Percentiles rank a stretch among this genome's conserved stretches.
These are phyloP conservation scores for Lactuca saligna DNA, from an alignment of 129 eudicot genomes.

Conservation along the genomic window DNA sequence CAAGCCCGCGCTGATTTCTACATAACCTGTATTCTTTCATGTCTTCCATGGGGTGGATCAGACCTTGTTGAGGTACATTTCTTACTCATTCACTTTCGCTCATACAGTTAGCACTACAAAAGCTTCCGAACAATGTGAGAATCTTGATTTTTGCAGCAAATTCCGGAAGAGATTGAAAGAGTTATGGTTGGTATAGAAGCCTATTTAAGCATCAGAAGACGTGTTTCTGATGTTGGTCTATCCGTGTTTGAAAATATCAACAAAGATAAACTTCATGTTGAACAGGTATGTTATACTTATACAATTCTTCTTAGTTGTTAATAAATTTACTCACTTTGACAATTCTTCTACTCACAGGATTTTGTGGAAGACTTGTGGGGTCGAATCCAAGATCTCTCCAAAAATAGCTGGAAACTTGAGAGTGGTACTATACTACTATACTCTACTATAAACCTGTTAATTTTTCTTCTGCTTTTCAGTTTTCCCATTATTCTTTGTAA, in stretches of 20 bases:
- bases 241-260: slow-evolving; percentile 60
- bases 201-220: slow-evolving; percentile 83
- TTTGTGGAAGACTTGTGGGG: slow-evolving; percentile 93
- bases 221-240: slow-evolving; percentile 66
- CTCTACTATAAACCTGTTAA: background rate
- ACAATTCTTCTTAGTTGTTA: background rate
- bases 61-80: slow-evolving; percentile 80
- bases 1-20: slow-evolving; percentile 99
- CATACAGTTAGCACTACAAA: background rate
- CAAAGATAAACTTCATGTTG: slow-evolving; percentile 47
- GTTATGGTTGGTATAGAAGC: slow-evolving; percentile 93
- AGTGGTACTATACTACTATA: slow-evolving; percentile 65
- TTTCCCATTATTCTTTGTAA: slow-evolving; percentile 1
- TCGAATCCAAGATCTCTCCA: slow-evolving; percentile 82
- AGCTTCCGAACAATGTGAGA: background rate
- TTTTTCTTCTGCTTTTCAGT: background rate
- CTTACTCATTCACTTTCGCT: background rate
- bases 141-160: slow-evolving; percentile 66
- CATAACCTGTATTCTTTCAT: slow-evolving; percentile 81
- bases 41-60: slow-evolving; percentile 99
- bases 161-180: slow-evolving; percentile 93
- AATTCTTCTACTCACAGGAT: slow-evolving; percentile 52
- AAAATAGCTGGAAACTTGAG: slow-evolving; percentile 87
- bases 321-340: background rate
- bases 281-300: slow-evolving; percentile 52